phyloP scores from a whole-genome alignment of 2,329 filamentous ascomycete species.

The Sporothrix globosa region DNA sequence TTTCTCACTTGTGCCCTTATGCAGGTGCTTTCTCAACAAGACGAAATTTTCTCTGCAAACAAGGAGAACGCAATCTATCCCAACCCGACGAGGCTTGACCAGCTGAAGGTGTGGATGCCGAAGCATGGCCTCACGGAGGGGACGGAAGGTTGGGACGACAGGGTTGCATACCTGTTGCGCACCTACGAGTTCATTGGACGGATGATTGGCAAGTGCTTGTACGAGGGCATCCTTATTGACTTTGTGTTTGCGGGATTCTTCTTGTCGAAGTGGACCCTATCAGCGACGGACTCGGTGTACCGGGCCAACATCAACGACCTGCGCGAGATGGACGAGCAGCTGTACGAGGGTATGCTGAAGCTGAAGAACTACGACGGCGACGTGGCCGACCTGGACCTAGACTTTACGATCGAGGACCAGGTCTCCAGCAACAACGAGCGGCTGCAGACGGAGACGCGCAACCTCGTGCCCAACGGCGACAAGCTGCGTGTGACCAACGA shows the following conservation, averaged over 20 bases:
- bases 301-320: slow-evolving; percentile 94
- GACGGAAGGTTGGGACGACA: slow-evolving; percentile 59
- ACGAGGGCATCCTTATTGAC: slow-evolving; percentile 94
- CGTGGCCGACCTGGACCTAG: slow-evolving; percentile 77
- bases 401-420: slow-evolving; percentile 86
- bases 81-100: slow-evolving; percentile 77
- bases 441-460: slow-evolving; percentile 67
- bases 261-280: slow-evolving; percentile 88
- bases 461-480: slow-evolving; percentile 76
- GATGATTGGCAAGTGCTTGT: slow-evolving; percentile 93
- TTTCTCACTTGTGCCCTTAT: slow-evolving; percentile 87
- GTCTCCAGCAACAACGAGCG: slow-evolving; percentile 53
- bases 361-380: slow-evolving; percentile 86
- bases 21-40: slow-evolving; percentile 71
- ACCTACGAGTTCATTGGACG: slow-evolving; percentile 91
- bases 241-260: slow-evolving; percentile 95
- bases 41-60: slow-evolving; percentile 76
- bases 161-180: slow-evolving; percentile 64
- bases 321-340: slow-evolving; percentile 83
- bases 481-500: slow-evolving; percentile 83
- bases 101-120: slow-evolving; percentile 62
- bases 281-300: slow-evolving; percentile 65
- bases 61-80: slow-evolving; percentile 86
- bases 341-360: slow-evolving; percentile 82
- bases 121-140: slow-evolving; percentile 56